Percentiles rank a stretch among this genome's conserved stretches.
Conservation (phyloP, 2,329 filamentous ascomycete genomes). For the Mycogone perniciosa region DNA sequence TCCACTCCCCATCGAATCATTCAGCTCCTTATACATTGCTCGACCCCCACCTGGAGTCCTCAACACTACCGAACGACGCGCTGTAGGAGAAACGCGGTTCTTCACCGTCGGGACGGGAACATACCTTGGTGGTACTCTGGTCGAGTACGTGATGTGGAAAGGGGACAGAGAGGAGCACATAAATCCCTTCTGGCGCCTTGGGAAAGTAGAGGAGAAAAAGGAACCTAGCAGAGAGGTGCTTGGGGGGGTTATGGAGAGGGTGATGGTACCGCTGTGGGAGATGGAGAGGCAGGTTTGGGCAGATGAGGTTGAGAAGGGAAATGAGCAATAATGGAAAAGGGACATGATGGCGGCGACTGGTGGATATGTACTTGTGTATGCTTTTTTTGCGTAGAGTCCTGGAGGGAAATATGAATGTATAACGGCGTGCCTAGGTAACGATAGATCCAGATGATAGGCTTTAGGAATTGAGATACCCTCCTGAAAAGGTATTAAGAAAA, state of each 20-base stretch:
- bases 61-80: not conserved
- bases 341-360: not conserved
- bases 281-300: slow-evolving; percentile 69
- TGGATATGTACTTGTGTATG: not conserved
- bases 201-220: slow-evolving; percentile 38
- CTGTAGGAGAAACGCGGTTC: slow-evolving; percentile 16
- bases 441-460: too few species aligned
- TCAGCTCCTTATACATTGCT: slow-evolving; percentile 10
- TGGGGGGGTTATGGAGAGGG: slow-evolving; percentile 41
- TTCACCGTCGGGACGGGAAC: slow-evolving; percentile 20
- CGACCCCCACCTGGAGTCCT: not conserved
- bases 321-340: not conserved
- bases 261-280: slow-evolving; percentile 51
- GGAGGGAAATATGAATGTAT: too few species aligned
- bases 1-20: slow-evolving; percentile 21
- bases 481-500: too few species aligned
- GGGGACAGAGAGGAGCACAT: not conserved
- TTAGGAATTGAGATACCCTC: too few species aligned
- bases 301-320: slow-evolving; percentile 4
- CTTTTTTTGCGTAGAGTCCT: too few species aligned
- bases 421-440: too few species aligned
- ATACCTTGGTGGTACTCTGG: slow-evolving; percentile 15
- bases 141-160: slow-evolving; percentile 11
- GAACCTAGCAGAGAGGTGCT: slow-evolving; percentile 1
- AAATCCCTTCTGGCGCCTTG: slow-evolving; percentile 6